Conservation (phyloP, 345 rosid species). For the Boechera divaricarpa region DNA sequence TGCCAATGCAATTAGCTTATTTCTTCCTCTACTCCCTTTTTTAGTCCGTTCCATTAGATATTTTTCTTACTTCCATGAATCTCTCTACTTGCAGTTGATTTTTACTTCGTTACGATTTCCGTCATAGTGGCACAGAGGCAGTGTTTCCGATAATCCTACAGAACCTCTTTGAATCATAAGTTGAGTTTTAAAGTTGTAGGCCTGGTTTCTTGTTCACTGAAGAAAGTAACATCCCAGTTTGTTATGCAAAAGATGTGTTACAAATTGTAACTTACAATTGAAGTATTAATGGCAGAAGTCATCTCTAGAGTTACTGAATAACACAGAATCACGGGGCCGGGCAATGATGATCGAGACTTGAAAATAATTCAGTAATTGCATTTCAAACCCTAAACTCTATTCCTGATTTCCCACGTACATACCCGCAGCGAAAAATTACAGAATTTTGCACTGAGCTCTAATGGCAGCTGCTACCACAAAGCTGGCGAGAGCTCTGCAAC, state of each 20-base stretch:
- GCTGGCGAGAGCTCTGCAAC: conserved; percentile 46
- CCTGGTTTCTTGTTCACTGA: conserved; percentile 17
- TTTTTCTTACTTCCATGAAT: conserved; percentile 11
- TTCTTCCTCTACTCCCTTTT: background rate
- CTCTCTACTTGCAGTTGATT: conserved; percentile 18
- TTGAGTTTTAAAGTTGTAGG: conserved; percentile 11
- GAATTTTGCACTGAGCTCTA: conserved; percentile 18
- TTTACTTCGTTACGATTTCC: conserved; percentile 1
- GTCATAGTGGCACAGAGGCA: conserved; percentile 29
- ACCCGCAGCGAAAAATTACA: background rate
- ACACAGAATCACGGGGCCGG: too few species aligned
- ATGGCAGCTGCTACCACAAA: conserved; percentile 38
- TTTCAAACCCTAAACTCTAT: background rate
- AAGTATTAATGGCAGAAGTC: too few species aligned
- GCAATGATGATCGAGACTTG: too few species aligned
- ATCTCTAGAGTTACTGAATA: background rate
- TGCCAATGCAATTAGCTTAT: conserved; percentile 22
- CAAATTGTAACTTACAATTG: too few species aligned
- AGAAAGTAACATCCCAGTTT: conserved; percentile 18
- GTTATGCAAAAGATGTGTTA: background rate
- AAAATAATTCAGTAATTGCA: background rate
- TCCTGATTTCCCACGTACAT: background rate
- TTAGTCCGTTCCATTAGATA: conserved; percentile 24
- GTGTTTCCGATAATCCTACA: conserved; percentile 15
- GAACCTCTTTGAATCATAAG: conserved; percentile 22